phyloP scores from a whole-genome alignment of 352 stramenopile genomes.

The Phytophthora multivora region DNA sequence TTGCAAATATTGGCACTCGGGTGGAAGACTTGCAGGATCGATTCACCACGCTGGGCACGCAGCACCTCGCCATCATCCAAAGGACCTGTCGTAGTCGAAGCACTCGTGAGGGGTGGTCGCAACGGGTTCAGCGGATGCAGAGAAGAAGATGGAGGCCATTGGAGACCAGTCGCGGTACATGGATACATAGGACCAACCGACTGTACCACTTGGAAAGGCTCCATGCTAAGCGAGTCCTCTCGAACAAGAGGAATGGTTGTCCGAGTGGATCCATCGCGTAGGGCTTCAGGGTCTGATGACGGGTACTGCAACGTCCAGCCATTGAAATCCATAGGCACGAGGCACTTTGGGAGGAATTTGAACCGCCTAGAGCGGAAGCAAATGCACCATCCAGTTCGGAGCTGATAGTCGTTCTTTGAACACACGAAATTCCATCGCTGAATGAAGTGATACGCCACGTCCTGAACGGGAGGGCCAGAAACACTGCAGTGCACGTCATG shows the following conservation, averaged over 20 bases:
- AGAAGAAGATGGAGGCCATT: slow-evolving; percentile 31
- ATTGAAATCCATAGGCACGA: slow-evolving; percentile 89
- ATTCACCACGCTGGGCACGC: slow-evolving; percentile 64
- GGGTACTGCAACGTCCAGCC: slow-evolving; percentile 79
- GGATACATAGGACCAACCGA: slow-evolving; percentile 42
- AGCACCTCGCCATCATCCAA: slow-evolving; percentile 59
- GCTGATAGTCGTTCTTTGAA: slow-evolving; percentile 87
- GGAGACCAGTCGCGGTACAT: slow-evolving; percentile 32
- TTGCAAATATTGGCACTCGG: slow-evolving; percentile 79
- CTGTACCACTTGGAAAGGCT: slow-evolving; percentile 60
- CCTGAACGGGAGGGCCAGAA: slow-evolving; percentile 76
- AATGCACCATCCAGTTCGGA: slow-evolving; percentile 88
- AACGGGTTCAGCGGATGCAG: slow-evolving; percentile 41
- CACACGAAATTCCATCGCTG: slow-evolving; percentile 93
- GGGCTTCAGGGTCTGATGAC: slow-evolving; percentile 53
- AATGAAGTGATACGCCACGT: slow-evolving; percentile 91
- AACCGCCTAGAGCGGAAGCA: slow-evolving; percentile 83
- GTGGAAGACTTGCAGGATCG: slow-evolving; percentile 70
- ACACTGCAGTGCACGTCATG: slow-evolving; percentile 90
- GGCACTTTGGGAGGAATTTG: slow-evolving; percentile 83
- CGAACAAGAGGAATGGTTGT: slow-evolving; percentile 55
- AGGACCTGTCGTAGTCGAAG: slow-evolving; percentile 11
- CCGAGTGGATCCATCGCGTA: slow-evolving; percentile 37
- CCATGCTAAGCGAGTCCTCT: slow-evolving; percentile 66
- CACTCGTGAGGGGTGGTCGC: slow-evolving; percentile 25